These are phyloP conservation scores for Penicillium sp. DNA, from an alignment of 2,329 filamentous ascomycete genomes.

Conservation along the genomic window DNA sequence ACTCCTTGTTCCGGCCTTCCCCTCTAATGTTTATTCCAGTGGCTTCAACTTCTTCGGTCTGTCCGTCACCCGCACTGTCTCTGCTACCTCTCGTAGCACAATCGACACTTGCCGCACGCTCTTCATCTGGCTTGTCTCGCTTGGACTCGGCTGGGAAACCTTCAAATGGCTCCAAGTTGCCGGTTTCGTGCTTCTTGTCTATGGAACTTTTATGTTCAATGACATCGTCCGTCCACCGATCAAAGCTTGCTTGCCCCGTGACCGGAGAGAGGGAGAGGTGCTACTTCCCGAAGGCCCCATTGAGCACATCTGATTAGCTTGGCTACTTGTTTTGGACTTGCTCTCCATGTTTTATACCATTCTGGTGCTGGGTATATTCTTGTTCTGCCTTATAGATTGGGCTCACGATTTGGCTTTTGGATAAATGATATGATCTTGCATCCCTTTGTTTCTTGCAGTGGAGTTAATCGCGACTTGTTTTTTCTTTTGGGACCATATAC, in stretches of 20 bases:
- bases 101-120: slow-evolving; percentile 97
- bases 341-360: background rate
- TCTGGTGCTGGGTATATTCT: background rate
- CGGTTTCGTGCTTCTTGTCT: slow-evolving; percentile 86
- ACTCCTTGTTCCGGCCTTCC: background rate
- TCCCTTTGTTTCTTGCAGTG: background rate
- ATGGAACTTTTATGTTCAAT: slow-evolving; percentile 96
- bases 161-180: slow-evolving; percentile 96
- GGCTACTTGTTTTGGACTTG: background rate
- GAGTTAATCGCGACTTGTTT: slow-evolving; percentile 1
- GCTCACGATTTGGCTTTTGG: background rate
- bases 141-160: slow-evolving; percentile 90
- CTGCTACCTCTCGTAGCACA: slow-evolving; percentile 87
- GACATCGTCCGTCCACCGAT: slow-evolving; percentile 84
- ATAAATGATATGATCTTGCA: slow-evolving; percentile 1
- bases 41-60: slow-evolving; percentile 99
- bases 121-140: slow-evolving; percentile 95
- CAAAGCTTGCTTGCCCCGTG: slow-evolving; percentile 59
- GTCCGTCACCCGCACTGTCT: slow-evolving; percentile 83
- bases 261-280: slow-evolving; percentile 51
- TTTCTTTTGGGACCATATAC: background rate
- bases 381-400: background rate
- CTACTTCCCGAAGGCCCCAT: slow-evolving; percentile 80
- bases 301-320: slow-evolving; percentile 57
- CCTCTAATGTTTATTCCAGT: slow-evolving; percentile 44